These are phyloP conservation scores for Solanum lignicaule DNA, from an alignment of 257 asterid species.

Conservation along the genomic window DNA sequence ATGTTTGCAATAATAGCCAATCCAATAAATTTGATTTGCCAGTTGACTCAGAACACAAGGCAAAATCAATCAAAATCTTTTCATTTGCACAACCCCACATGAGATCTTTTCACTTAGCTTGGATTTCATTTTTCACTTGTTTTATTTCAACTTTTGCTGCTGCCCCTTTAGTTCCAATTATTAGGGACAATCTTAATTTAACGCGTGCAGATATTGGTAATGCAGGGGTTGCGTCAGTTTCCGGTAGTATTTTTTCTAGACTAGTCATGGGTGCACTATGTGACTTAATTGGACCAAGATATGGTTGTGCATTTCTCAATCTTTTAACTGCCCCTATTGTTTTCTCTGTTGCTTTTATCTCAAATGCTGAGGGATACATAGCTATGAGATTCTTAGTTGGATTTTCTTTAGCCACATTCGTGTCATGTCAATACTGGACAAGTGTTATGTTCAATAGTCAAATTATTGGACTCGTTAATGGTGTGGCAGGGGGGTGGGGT, in stretches of 20 bases:
- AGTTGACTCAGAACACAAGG: slow-evolving; percentile 27
- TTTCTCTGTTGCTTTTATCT: slow-evolving; percentile 33
- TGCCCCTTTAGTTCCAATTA: slow-evolving; percentile 58
- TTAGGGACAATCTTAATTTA: slow-evolving; percentile 44
- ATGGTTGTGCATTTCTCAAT: slow-evolving; percentile 52
- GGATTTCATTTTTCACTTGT: slow-evolving; percentile 66
- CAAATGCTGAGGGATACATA: slow-evolving; percentile 30
- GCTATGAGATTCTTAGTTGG: slow-evolving; percentile 52
- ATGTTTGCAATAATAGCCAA: not conserved
- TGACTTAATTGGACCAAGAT: slow-evolving; percentile 45
- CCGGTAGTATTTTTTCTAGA: slow-evolving; percentile 56
- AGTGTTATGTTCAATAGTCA: slow-evolving; percentile 39
- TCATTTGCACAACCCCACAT: slow-evolving; percentile 35
- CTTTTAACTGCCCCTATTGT: slow-evolving; percentile 44
- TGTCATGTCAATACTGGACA: slow-evolving; percentile 54
- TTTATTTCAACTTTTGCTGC: slow-evolving; percentile 63
- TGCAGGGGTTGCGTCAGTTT: slow-evolving; percentile 58
- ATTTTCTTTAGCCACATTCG: slow-evolving; percentile 47
- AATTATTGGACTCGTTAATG: slow-evolving; percentile 43
- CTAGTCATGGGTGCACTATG: slow-evolving; percentile 54
- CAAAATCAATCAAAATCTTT: slow-evolving; percentile 13
- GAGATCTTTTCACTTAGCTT: slow-evolving; percentile 58
- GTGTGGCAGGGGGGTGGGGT: slow-evolving; percentile 58
- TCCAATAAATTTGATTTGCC: slow-evolving; percentile 18
- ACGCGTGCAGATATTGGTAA: slow-evolving; percentile 45